phyloP scores from a whole-genome alignment of 2,329 filamentous ascomycete genomes.

The Trichoderma guizhouense region DNA sequence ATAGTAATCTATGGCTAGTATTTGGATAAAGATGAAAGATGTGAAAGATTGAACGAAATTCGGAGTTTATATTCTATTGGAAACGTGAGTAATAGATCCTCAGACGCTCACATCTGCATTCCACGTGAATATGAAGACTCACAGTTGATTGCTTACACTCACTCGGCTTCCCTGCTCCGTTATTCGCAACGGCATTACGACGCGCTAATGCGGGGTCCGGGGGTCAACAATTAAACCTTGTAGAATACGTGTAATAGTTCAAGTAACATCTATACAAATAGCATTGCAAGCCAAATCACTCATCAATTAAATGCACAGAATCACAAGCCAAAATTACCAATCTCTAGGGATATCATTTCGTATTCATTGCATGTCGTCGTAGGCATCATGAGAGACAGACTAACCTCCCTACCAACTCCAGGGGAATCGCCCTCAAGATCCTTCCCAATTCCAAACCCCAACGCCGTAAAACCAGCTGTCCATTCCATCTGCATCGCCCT shows the following conservation, averaged over 20 bases:
- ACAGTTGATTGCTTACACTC: neutral
- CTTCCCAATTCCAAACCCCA: constrained; percentile 21
- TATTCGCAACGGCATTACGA: neutral
- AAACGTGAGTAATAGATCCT: neutral
- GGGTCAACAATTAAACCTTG: no score
- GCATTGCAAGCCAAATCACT: neutral
- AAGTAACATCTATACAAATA: neutral
- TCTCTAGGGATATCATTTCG: constrained; percentile 22
- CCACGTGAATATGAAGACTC: neutral
- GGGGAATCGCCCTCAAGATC: constrained; percentile 23
- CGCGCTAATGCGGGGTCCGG: constrained; percentile 1
- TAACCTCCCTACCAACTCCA: constrained; percentile 23
- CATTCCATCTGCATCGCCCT: constrained; percentile 13
- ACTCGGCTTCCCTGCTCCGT: neutral
- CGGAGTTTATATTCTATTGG: neutral
- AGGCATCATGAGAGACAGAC: constrained; percentile 27
- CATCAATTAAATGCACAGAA: neutral
- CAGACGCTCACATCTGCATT: neutral
- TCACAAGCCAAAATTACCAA: neutral
- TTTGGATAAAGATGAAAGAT: neutral
- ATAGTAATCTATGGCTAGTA: neutral
- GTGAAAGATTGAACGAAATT: neutral
- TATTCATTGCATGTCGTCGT: constrained; percentile 32
- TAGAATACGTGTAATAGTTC: neutral
- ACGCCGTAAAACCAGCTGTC: constrained; percentile 18